Evolutionary conservation across 2,329 filamentous ascomycete species (phyloP).

Genomic region (Endoconidiophora polonica): DNA sequence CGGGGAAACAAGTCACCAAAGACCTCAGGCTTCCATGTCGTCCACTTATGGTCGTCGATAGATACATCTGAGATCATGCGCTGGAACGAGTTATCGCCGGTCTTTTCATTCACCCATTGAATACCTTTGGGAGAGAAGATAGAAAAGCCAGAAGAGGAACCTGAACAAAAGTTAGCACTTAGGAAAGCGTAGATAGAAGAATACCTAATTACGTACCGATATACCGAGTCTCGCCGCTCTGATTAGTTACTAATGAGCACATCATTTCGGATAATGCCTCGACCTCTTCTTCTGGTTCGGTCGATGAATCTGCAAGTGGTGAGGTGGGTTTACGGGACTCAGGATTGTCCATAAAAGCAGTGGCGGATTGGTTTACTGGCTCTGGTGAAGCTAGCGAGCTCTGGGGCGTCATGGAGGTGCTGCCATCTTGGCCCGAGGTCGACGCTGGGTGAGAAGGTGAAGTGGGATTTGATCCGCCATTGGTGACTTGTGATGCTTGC

Average conservation of each 20-base stretch:
- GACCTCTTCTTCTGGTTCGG: slow-evolving; percentile 47
- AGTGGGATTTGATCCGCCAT: slow-evolving; percentile 31
- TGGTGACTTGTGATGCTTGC: slow-evolving; percentile 25
- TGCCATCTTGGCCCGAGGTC: slow-evolving; percentile 22
- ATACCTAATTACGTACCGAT: slow-evolving; percentile 46
- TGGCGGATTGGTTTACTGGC: slow-evolving; percentile 19
- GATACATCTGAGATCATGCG: slow-evolving; percentile 87
- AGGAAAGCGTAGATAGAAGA: too few species aligned
- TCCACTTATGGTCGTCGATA: slow-evolving; percentile 87
- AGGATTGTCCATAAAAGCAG: slow-evolving; percentile 15
- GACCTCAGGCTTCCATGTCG: slow-evolving; percentile 95
- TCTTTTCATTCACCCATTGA: slow-evolving; percentile 96
- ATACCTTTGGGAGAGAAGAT: slow-evolving; percentile 98
- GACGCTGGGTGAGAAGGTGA: slow-evolving; percentile 31
- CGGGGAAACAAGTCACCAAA: slow-evolving; percentile 84
- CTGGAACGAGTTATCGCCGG: slow-evolving; percentile 87
- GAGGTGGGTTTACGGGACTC: slow-evolving; percentile 18
- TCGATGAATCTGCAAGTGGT: slow-evolving; percentile 21
- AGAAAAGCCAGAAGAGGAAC: slow-evolving; percentile 92
- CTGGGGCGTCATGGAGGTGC: slow-evolving; percentile 29
- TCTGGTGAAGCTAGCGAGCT: slow-evolving; percentile 40
- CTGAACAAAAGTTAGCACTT: slow-evolving; percentile 25
- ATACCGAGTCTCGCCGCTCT: slow-evolving; percentile 84
- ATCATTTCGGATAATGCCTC: slow-evolving; percentile 93
- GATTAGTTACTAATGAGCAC: slow-evolving; percentile 93